Evolutionary conservation across 2,329 filamentous ascomycete genomes (phyloP), one percentile per base, ranked within the genome.

Genomic region (Hymenoscyphus scutula): DNA sequence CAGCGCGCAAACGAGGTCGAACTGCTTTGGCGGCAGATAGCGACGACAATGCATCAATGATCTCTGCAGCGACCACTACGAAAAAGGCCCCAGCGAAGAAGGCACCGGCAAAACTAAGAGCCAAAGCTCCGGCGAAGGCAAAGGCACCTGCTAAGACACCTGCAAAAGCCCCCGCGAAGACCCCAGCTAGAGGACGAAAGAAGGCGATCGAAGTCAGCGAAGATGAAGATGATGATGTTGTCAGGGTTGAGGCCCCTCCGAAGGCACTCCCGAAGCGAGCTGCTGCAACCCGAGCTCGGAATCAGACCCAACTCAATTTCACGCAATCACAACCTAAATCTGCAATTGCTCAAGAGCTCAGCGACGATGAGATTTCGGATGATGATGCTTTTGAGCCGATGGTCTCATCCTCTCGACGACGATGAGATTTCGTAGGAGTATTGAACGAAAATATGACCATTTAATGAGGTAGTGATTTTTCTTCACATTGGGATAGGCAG

Each of bases 331-430:
- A 82, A 65, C 59, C 68, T 27, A 72, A 69, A 48, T 68, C 68
- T 38, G 61, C 67, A n/a, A 58, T 67, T 37, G 77, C 80, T 41
- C 77, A 79, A n/a, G 84, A 87, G 70, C 82, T 88, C 60, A 88
- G 85, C 64, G 85, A 87, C 63, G 86, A 89, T 70, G 85, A 87
- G 73, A 86, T 89, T 53, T 84, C 82, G 0, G 84, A 86, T 62
- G 74, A 75, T 62, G 83, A 86, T 73, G 80, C 80, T 0, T 88
- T 89, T 72, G 84, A 87, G 73, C 71, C 71, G 3, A 65, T 70
- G 60, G 56, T 59, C 23, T 53, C 60, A 11, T 59, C 65, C 17
- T 69, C 66, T 15, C 48, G 53, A 58, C 60, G 62, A 25, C 10
- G 45, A 51, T 51, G 19, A 51, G 19, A 23, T 15, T 13, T 25